phyloP scores from a whole-genome alignment of 306 rosid genomes.

The Prunus mira region DNA sequence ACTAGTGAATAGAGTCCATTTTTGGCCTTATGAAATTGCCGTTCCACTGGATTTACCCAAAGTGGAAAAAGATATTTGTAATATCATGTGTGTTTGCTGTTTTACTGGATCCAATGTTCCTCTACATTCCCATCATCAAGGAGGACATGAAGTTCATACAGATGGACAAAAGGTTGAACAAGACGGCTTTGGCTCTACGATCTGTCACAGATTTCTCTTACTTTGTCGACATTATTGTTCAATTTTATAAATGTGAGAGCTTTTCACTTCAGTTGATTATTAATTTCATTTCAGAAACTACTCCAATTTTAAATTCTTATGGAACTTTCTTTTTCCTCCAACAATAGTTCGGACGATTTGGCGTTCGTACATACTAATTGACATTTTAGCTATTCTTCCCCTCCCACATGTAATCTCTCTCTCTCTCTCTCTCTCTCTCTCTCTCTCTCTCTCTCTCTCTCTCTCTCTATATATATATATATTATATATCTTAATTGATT shows the following conservation, averaged over 20 bases:
- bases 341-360: background rate
- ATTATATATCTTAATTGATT: too few species aligned
- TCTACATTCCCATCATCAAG: constrained; percentile 27
- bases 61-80: constrained; percentile 23
- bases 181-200: constrained; percentile 3
- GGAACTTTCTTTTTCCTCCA: background rate
- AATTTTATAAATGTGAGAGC: background rate
- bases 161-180: constrained; percentile 24
- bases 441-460: too few species aligned
- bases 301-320: too few species aligned
- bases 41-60: background rate
- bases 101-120: constrained; percentile 32
- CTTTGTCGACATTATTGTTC: constrained; percentile 17
- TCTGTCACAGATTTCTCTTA: constrained; percentile 24
- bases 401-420: constrained; percentile 19
- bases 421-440: too few species aligned
- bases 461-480: too few species aligned
- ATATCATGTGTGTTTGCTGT: constrained; percentile 28
- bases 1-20: too few species aligned
- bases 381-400: constrained; percentile 35
- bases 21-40: background rate
- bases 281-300: too few species aligned
- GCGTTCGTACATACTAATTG: constrained; percentile 5
- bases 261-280: background rate
- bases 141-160: constrained; percentile 17